A percentile compares a stretch with the other conserved stretches of the same genome.
These are phyloP conservation scores for Jamesozyma spencerorum DNA, from an alignment of 805 yeast genomes.

Conservation along the genomic window DNA sequence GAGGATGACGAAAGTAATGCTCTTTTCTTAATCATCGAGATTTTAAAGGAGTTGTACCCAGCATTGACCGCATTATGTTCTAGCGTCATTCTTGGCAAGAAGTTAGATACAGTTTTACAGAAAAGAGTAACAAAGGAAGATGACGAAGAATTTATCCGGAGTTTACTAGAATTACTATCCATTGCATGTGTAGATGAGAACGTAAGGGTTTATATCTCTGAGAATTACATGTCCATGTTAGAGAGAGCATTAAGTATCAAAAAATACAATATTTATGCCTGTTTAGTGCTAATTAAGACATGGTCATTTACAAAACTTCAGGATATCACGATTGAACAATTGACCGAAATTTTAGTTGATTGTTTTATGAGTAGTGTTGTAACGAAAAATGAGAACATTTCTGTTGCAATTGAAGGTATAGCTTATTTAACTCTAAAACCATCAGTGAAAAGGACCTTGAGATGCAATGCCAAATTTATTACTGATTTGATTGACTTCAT, in stretches of 20 bases:
- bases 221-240: conserved; percentile 36
- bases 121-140: conserved; percentile 11
- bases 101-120: conserved; percentile 22
- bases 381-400: conserved; percentile 3
- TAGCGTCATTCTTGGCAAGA: conserved; percentile 21
- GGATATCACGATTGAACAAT: conserved; percentile 23
- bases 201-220: conserved; percentile 39
- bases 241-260: conserved; percentile 29
- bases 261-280: conserved; percentile 30
- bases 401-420: conserved; percentile 35
- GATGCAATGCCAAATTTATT: conserved; percentile 32
- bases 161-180: conserved; percentile 32
- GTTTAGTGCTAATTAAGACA: conserved; percentile 43
- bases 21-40: conserved; percentile 10
- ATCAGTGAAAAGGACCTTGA: conserved; percentile 29
- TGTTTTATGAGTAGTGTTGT: conserved; percentile 5
- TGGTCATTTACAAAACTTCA: conserved; percentile 43
- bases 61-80: conserved; percentile 23
- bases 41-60: conserved; percentile 23
- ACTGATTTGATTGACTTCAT: conserved; percentile 24
- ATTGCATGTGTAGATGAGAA: conserved; percentile 43
- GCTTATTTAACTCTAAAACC: conserved; percentile 41
- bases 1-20: conserved; percentile 18
- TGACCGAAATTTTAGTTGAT: conserved; percentile 26
- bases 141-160: conserved; percentile 16